A percentile compares a stretch with the other conserved stretches of the same genome.
Evolutionary conservation across 2,329 filamentous ascomycete species (phyloP).

Genomic region (Colletotrichum sp.): DNA sequence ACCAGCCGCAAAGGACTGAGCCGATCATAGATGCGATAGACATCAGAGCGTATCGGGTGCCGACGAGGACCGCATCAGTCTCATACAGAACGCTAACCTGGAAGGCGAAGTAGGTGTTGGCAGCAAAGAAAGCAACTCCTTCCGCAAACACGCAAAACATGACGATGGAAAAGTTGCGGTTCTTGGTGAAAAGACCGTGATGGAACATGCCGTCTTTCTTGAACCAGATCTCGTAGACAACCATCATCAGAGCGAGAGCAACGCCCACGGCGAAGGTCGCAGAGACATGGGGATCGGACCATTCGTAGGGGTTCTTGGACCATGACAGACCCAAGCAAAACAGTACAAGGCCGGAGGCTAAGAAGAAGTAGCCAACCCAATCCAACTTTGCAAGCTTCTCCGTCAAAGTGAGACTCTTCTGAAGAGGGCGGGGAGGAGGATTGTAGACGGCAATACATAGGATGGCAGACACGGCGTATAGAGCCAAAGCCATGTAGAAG

Average conservation of each 20-base stretch:
- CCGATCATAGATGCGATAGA: conserved; percentile 34
- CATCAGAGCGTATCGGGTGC: conserved; percentile 37
- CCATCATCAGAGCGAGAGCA: conserved; percentile 27
- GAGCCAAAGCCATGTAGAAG: conserved; percentile 37
- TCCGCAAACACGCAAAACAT: conserved; percentile 40
- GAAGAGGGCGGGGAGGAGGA: conserved; percentile 32
- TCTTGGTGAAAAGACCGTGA: conserved; percentile 38
- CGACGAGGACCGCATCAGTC: conserved; percentile 35
- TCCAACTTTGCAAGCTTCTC: conserved; percentile 41
- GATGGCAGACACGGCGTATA: conserved; percentile 30
- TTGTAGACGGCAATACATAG: conserved; percentile 36
- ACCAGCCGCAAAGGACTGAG: conserved; percentile 34
- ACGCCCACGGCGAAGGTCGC: conserved; percentile 38
- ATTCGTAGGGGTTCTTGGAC: conserved; percentile 43
- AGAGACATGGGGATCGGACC: conserved; percentile 38
- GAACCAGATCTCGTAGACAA: conserved; percentile 37
- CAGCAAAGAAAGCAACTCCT: conserved; percentile 43
- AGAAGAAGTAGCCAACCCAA: conserved; percentile 42
- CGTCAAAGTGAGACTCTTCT: conserved; percentile 27
- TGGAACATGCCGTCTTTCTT: conserved; percentile 47
- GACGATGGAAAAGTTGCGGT: conserved; percentile 41
- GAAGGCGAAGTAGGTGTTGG: conserved; percentile 48
- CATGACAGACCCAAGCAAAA: conserved; percentile 44
- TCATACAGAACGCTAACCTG: conserved; percentile 41
- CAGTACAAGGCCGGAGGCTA: conserved; percentile 38